These are phyloP conservation scores for Coemansia sp. DNA, from an alignment of 192 early-diverging fungal genomes.

Conservation along the genomic window DNA sequence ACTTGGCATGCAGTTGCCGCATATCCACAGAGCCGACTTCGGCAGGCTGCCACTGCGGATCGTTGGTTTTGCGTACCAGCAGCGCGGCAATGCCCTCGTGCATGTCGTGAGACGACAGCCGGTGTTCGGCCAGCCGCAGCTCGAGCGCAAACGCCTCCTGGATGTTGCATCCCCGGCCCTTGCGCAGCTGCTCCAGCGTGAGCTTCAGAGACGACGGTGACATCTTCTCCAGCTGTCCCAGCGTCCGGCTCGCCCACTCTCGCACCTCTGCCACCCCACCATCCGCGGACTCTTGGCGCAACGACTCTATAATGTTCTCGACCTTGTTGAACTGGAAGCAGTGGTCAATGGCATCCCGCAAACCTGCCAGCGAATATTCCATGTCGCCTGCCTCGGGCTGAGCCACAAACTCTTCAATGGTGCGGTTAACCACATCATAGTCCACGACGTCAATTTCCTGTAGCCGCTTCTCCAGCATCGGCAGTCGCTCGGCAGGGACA, in stretches of 20 bases:
- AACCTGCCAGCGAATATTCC: constrained; percentile 35
- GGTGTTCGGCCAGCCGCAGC: constrained; percentile 73
- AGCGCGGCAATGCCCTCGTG: constrained; percentile 80
- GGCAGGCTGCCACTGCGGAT: constrained; percentile 69
- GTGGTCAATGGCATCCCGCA: constrained; percentile 73
- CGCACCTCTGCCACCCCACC: not conserved
- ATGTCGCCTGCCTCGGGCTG: constrained; percentile 43
- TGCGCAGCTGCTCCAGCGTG: constrained; percentile 77
- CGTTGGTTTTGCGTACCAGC: constrained; percentile 65
- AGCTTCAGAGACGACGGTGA: constrained; percentile 90
- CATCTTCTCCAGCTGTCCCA: constrained; percentile 60
- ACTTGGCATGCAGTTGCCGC: constrained; percentile 51
- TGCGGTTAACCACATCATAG: constrained; percentile 73
- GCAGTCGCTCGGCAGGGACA: constrained; percentile 81
- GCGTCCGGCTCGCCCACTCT: constrained; percentile 67
- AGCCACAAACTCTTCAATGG: constrained; percentile 88
- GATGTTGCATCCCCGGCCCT: constrained; percentile 65
- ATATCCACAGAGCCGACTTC: constrained; percentile 55
- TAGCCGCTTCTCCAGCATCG: constrained; percentile 74
- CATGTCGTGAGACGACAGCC: constrained; percentile 78
- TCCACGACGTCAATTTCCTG: constrained; percentile 75
- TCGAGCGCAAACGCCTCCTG: constrained; percentile 84
- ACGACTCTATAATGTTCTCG: constrained; percentile 78
- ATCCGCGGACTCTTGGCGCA: constrained; percentile 64
- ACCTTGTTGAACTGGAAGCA: constrained; percentile 81